Evolutionary conservation across 345 rosid genomes (phyloP).

Genomic region (Conringia planisiliqua): DNA sequence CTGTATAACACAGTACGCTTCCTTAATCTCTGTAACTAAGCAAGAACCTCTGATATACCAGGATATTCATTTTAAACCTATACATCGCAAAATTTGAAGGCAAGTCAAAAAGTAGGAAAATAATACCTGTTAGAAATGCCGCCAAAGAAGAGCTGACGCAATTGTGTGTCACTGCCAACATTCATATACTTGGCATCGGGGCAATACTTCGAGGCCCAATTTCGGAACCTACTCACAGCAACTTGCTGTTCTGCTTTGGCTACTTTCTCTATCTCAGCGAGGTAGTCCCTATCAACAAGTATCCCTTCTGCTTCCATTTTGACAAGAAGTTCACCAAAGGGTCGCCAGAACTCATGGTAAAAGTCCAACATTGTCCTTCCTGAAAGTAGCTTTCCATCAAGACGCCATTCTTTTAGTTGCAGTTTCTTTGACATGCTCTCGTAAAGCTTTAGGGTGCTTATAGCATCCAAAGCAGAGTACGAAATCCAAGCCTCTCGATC

Average conservation of each 20-base stretch:
- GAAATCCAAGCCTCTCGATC: slow-evolving; percentile 77
- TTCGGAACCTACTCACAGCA: slow-evolving; percentile 70
- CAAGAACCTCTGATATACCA: neutral
- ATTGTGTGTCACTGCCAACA: slow-evolving; percentile 87
- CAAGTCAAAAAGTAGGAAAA: neutral
- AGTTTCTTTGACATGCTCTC: slow-evolving; percentile 65
- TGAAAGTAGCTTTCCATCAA: slow-evolving; percentile 44
- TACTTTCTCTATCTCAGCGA: slow-evolving; percentile 75
- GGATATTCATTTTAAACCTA: neutral
- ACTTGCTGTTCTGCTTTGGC: slow-evolving; percentile 78
- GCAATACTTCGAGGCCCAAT: slow-evolving; percentile 87
- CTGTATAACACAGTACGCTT: neutral
- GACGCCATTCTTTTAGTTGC: slow-evolving; percentile 49
- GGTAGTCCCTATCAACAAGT: slow-evolving; percentile 79
- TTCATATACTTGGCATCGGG: slow-evolving; percentile 86
- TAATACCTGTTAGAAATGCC: slow-evolving; percentile 72
- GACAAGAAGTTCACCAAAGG: slow-evolving; percentile 86
- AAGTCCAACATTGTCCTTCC: slow-evolving; percentile 69
- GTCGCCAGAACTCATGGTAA: slow-evolving; percentile 70
- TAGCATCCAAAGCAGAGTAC: slow-evolving; percentile 91
- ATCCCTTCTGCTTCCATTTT: slow-evolving; percentile 91
- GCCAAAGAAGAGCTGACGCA: slow-evolving; percentile 83
- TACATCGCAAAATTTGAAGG: neutral
- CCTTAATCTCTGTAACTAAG: neutral
- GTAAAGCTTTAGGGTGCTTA: slow-evolving; percentile 80